Base-by-base conservation (phyloP, 1,284 basidiomycete genomes). In the Ustilago xerochloae region DNA sequence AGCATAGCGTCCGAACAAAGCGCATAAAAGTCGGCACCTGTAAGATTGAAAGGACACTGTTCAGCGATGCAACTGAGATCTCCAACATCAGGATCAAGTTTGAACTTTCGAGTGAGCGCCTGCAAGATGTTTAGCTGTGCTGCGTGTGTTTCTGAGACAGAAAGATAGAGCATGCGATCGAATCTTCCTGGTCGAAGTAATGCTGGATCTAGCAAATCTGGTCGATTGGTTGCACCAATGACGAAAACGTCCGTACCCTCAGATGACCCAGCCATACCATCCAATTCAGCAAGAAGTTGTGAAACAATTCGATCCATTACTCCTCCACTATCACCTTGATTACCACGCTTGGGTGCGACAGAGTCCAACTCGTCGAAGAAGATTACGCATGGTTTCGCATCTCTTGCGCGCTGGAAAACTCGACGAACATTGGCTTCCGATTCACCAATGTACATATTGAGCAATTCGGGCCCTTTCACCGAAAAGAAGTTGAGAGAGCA, bases 1-100 rank as follows among this genome's bases (percentile, higher is more conserved):
- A 99, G 88, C 88, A 99, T 90, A 1, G 96, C 94, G 84, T 99
- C 97, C 4, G 94, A 92, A 84, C 96, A 98, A 15, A 99, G 87
- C 0, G 97, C 96, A 86, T 99, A 99, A 77, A 99, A 94, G 85
- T 99, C 97, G 33, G 97, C 97, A 26, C 97, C 82, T 1, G 82
- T 84, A 26, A 83, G 60, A 83, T 96, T 94, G 87, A 97, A 93
- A 0, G 94, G 91, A 70, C 94, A 98, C 54, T 87, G 86, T 38
- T 91, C 87, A 13, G 92, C 92, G 50, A 99, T 86, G 7, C 83
- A 80, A 30, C 85, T 84, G 15, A 99, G 88, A 76, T 91, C 87
- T 26, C 76, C 76, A 8, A 96, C 87, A 52, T 86, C 86, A 0
- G 90, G 88, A 75, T 93, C 89, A 24, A 98, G 88, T 49, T 89